These are phyloP conservation scores for Debaryomyces tyrocola DNA, from an alignment of 805 yeast genomes.

Conservation along the genomic window DNA sequence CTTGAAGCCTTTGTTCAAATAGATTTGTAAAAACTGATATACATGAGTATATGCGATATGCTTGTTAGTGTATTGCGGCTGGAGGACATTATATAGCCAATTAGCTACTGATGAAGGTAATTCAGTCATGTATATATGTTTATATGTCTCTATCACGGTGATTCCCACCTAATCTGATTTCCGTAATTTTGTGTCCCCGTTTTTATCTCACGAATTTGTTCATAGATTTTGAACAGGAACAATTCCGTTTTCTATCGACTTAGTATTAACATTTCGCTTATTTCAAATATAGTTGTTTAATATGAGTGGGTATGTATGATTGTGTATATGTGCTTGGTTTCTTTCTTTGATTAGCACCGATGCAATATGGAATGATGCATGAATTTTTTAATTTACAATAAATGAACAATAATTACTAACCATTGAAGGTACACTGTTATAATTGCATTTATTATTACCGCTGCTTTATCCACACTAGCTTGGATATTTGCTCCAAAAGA, in stretches of 20 bases:
- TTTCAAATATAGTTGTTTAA: background rate
- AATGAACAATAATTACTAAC: slow-evolving; percentile 12
- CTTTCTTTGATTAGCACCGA: background rate
- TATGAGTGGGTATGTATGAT: slow-evolving; percentile 21
- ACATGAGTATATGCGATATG: slow-evolving; percentile 63
- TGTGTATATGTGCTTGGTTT: background rate
- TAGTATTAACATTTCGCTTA: no score
- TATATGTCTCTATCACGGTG: no score
- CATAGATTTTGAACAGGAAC: background rate
- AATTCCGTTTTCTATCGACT: no score
- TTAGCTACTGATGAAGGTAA: slow-evolving; percentile 33
- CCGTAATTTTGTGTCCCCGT: background rate
- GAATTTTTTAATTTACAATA: background rate
- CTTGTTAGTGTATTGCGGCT: slow-evolving; percentile 58
- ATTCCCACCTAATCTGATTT: no score
- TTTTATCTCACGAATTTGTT: background rate
- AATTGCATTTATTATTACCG: slow-evolving; percentile 58
- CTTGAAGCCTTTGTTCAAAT: slow-evolving; percentile 44
- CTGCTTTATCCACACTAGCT: slow-evolving; percentile 58
- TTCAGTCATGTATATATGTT: slow-evolving; percentile 15
- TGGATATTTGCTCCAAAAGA: slow-evolving; percentile 88
- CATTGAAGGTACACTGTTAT: slow-evolving; percentile 65
- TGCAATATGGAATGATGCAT: background rate
- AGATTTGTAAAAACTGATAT: slow-evolving; percentile 50
- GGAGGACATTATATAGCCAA: slow-evolving; percentile 43